phyloP scores from a whole-genome alignment of 2,329 filamentous ascomycete species.

The Ophiocordyceps robertsii region DNA sequence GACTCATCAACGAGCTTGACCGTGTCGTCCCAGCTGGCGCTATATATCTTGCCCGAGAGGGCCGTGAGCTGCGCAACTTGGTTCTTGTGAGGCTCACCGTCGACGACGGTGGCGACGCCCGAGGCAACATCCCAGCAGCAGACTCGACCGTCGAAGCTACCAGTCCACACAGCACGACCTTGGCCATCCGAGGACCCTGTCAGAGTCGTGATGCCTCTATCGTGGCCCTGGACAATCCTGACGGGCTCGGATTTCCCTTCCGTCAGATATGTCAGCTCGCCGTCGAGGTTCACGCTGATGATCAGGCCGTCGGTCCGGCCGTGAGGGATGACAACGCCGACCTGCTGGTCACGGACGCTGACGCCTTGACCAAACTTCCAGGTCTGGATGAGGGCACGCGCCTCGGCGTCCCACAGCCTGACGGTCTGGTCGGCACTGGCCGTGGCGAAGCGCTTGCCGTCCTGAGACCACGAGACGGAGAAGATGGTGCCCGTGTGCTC shows the following conservation, averaged over 20 bases:
- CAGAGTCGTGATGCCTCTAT: conserved; percentile 78
- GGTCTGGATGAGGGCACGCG: conserved; percentile 61
- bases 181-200: conserved; percentile 30
- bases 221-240: conserved; percentile 71
- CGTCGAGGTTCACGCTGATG: conserved; percentile 77
- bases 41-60: conserved; percentile 54
- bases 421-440: conserved; percentile 91
- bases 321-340: conserved; percentile 82
- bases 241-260: conserved; percentile 57
- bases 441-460: conserved; percentile 78
- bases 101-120: conserved; percentile 56
- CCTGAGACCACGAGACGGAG: conserved; percentile 75
- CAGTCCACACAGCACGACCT: conserved; percentile 63
- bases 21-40: conserved; percentile 88
- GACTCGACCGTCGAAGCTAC: conserved; percentile 82
- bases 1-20: conserved; percentile 65
- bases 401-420: conserved; percentile 82
- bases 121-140: conserved; percentile 68
- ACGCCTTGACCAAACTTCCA: conserved; percentile 77
- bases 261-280: conserved; percentile 79
- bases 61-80: conserved; percentile 68
- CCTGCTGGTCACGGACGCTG: conserved; percentile 74
- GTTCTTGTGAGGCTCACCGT: conserved; percentile 74
- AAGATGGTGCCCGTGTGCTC: conserved; percentile 90
- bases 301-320: conserved; percentile 75